These are phyloP conservation scores for Phylloporus sp. DNA, from an alignment of 768 basidiomycete species.

Conservation along the genomic window DNA sequence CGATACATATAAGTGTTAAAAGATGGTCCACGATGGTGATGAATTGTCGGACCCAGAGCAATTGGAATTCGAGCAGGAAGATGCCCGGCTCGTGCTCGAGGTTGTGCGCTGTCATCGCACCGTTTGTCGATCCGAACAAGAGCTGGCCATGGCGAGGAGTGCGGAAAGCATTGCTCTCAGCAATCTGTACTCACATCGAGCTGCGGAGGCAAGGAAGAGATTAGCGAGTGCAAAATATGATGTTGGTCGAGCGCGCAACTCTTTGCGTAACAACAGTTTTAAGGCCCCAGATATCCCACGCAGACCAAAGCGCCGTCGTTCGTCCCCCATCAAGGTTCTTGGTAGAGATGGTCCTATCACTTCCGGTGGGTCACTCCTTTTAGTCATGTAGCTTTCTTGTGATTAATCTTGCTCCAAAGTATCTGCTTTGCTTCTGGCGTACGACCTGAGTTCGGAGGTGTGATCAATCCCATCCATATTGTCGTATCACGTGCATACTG, in stretches of 20 bases:
- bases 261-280: neutral
- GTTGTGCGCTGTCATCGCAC: neutral
- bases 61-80: neutral
- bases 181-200: neutral
- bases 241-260: neutral
- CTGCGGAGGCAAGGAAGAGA: neutral
- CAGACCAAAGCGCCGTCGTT: neutral
- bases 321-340: neutral
- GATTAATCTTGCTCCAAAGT: neutral
- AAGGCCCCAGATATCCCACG: neutral
- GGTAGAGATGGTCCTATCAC: neutral
- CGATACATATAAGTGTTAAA: too few relatives aligned
- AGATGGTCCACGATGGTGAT: neutral
- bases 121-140: neutral
- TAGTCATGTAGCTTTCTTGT: neutral
- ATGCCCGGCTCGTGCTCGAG: neutral
- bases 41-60: neutral
- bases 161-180: neutral
- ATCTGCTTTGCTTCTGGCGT: neutral
- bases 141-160: neutral
- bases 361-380: neutral
- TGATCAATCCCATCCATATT: too few relatives aligned
- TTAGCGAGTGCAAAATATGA: neutral
- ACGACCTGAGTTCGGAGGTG: neutral
- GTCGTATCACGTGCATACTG: too few relatives aligned